Base-by-base conservation (phyloP, 1,139 yeast genomes). In the Pichia sp. region DNA sequence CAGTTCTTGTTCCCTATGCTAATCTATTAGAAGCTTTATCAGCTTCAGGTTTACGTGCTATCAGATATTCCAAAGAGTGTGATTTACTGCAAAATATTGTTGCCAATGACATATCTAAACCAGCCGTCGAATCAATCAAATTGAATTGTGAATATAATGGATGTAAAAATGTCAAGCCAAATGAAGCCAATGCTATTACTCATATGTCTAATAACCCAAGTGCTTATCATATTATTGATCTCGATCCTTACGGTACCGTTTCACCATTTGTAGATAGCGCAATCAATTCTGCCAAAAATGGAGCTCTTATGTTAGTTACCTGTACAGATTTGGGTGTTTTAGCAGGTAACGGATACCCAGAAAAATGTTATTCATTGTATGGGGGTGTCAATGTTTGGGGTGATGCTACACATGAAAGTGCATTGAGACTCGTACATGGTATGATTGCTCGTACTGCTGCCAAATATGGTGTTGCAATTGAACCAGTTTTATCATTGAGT, bases 231-330 rank as follows among this genome's bases (percentile, higher is more conserved):
- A 85, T 86, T 9, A 79, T 94, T 47, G 99, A 92, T 64, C 72
- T 92, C 46, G 99, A 92, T 60, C 99, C 99, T 0, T 92, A 92
- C 60, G 99, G 99, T 27, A 84, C 97, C 0, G 98, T 97, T 0
- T 78, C 96, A 1, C 97, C 97, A 5, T 92, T 92, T 60, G 72
- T 92, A 37, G 98, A 92, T 60, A 77, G 92, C 31, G 97, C 97
- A 0, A 71, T 92, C 33, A 95, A 86, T 56, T 70, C 83, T 36
- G 75, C 90, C 11, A 77, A 75, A 44, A 90, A 88, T 54, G 92
- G 83, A 42, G 99, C 97, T 0, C 60, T 92, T 41, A 65, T 92
- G 54, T 67, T 90, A 41, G 92, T 92, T 6, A 92, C 99, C 0
- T 94, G 98, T 63, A 92, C 99, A 0, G 99, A 92, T 66, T 75